phyloP scores from a whole-genome alignment of 139 green algal species.

The Mesotaenium endlicherianum region DNA sequence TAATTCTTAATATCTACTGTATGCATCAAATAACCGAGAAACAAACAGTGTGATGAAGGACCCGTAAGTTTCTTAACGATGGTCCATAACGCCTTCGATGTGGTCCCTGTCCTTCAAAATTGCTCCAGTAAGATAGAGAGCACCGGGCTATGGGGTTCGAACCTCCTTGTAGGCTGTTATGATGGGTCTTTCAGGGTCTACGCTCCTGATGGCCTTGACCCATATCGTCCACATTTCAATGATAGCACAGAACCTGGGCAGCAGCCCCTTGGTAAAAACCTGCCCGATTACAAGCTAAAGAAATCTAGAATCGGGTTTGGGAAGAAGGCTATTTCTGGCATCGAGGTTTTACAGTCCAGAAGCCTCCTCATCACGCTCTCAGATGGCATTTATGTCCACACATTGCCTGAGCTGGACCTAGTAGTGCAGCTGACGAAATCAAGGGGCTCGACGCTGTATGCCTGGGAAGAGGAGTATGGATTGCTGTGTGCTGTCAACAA shows the following conservation, averaged over 20 bases:
- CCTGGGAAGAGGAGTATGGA: conserved; percentile 9
- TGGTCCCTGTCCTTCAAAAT: neutral
- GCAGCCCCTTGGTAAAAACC: too few species aligned
- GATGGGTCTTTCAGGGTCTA: conserved; percentile 27
- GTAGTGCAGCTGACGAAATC: conserved; percentile 28
- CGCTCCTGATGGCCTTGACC: neutral
- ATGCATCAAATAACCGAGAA: too few species aligned
- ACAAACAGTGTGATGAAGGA: too few species aligned
- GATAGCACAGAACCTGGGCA: too few species aligned
- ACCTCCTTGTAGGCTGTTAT: conserved; percentile 20
- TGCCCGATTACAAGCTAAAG: too few species aligned
- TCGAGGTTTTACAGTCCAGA: conserved; percentile 35
- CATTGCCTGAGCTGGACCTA: conserved; percentile 30
- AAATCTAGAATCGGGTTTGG: conserved; percentile 26
- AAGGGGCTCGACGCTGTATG: conserved; percentile 35
- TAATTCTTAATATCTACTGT: too few species aligned
- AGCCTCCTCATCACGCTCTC: conserved; percentile 14
- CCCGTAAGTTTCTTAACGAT: too few species aligned
- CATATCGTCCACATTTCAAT: too few species aligned
- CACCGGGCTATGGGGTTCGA: neutral
- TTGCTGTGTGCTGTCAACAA: conserved; percentile 28
- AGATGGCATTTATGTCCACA: conserved; percentile 22
- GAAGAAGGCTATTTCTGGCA: conserved; percentile 16
- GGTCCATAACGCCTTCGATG: conserved; percentile 4
- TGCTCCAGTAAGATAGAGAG: conserved; percentile 12